Evolutionary conservation across 805 yeast species (phyloP).

Genomic region (Wickerhamiella hasegawae): DNA sequence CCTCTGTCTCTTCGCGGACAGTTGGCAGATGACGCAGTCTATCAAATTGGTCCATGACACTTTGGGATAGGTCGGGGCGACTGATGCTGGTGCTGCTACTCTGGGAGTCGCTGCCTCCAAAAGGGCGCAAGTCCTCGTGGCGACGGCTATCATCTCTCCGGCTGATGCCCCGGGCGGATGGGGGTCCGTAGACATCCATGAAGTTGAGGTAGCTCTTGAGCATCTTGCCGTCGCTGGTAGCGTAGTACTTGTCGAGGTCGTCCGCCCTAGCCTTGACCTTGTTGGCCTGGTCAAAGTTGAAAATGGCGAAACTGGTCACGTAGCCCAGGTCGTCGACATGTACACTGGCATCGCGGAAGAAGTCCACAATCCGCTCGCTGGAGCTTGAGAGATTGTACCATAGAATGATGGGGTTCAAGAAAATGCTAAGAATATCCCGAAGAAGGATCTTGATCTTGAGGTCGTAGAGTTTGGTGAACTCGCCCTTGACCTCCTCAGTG

Average conservation of each 20-base stretch:
- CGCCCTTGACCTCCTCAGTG: conserved; percentile 66
- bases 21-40: conserved; percentile 11
- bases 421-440: conserved; percentile 65
- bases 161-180: background rate
- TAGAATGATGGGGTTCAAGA: conserved; percentile 76
- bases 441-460: conserved; percentile 53
- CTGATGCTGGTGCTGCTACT: background rate
- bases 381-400: conserved; percentile 68
- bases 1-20: conserved; percentile 8
- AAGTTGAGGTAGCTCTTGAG: conserved; percentile 78
- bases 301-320: conserved; percentile 89
- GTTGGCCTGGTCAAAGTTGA: conserved; percentile 49
- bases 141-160: conserved; percentile 16
- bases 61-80: conserved; percentile 4
- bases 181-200: conserved; percentile 58
- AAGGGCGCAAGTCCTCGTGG: conserved; percentile 4
- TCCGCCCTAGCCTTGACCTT: conserved; percentile 22
- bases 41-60: conserved; percentile 21
- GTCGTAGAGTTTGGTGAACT: conserved; percentile 66
- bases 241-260: conserved; percentile 25
- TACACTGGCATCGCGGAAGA: conserved; percentile 75
- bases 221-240: conserved; percentile 67
- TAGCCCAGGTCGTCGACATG: conserved; percentile 92
- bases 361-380: conserved; percentile 68
- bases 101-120: background rate